These are phyloP conservation scores for Pestalotiopsis sp. DNA, from an alignment of 2,329 filamentous ascomycete genomes.

Conservation along the genomic window DNA sequence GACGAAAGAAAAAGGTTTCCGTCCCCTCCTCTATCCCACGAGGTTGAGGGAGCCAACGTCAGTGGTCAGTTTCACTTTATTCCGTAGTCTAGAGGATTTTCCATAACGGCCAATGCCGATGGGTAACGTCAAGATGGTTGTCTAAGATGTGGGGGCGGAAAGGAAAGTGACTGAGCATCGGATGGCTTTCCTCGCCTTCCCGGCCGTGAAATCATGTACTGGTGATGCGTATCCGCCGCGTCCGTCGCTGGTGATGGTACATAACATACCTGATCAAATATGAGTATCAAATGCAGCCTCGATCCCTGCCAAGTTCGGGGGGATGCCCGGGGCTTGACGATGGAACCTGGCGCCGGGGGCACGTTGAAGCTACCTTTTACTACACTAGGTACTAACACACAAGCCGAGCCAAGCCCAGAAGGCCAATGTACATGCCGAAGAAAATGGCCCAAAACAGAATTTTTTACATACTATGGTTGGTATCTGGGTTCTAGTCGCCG, in stretches of 20 bases:
- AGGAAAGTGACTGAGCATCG: too few species aligned
- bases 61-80: not conserved
- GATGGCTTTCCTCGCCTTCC: too few species aligned
- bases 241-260: not conserved
- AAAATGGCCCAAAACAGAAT: not conserved
- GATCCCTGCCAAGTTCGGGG: not conserved
- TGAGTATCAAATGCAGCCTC: not conserved
- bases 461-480: not conserved
- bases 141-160: too few species aligned
- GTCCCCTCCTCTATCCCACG: not conserved
- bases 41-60: not conserved
- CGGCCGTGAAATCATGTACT: too few species aligned
- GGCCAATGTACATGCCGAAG: not conserved
- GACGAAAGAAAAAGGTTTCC: not conserved
- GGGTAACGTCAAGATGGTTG: too few species aligned
- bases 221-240: too few species aligned
- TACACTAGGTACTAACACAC: not conserved
- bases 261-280: not conserved
- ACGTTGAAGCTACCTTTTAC: not conserved
- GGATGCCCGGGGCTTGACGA: not conserved
- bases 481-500: not conserved
- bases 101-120: not conserved
- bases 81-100: not conserved
- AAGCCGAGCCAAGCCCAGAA: too few species aligned
- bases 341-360: not conserved